Conservation (phyloP, 2,329 filamentous ascomycete species). For the Ceratocystis huliohia region DNA sequence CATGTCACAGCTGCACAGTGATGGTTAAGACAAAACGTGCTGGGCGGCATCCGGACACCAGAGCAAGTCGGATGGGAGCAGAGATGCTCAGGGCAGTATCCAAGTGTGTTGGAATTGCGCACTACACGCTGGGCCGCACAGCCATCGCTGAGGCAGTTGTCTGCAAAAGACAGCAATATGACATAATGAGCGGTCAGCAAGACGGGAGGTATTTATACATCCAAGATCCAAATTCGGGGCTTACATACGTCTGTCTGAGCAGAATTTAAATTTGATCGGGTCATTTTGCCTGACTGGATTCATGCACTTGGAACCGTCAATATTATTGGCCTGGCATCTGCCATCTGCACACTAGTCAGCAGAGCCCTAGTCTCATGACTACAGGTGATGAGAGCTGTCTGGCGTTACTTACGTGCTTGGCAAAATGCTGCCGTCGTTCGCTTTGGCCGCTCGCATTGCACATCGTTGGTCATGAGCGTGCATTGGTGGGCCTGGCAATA, state of each 20-base stretch:
- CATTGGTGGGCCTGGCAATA: constrained; percentile 17
- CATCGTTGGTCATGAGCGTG: background rate
- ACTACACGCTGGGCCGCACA: constrained; percentile 19
- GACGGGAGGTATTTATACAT: background rate
- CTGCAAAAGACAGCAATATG: constrained; percentile 15
- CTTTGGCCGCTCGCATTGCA: constrained; percentile 15
- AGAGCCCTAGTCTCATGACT: too few relatives aligned
- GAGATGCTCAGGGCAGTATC: constrained; percentile 24
- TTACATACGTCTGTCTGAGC: constrained; percentile 23
- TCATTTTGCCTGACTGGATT: constrained; percentile 23
- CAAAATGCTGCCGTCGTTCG: constrained; percentile 9
- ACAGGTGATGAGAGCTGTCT: background rate
- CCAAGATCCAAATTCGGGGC: background rate
- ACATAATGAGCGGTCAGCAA: background rate
- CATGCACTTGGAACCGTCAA: constrained; percentile 20
- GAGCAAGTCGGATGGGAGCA: constrained; percentile 23
- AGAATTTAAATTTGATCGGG: constrained; percentile 23
- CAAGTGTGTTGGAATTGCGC: background rate
- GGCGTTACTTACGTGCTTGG: constrained; percentile 14
- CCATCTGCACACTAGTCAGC: constrained; percentile 19
- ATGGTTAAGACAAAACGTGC: constrained; percentile 22
- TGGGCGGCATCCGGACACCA: background rate
- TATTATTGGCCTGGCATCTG: constrained; percentile 18
- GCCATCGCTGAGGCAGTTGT: constrained; percentile 22
- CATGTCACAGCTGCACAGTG: constrained; percentile 23